Evolutionary conservation across 2,329 filamentous ascomycete genomes (phyloP).

Genomic region (Fusarium euwallaceae): DNA sequence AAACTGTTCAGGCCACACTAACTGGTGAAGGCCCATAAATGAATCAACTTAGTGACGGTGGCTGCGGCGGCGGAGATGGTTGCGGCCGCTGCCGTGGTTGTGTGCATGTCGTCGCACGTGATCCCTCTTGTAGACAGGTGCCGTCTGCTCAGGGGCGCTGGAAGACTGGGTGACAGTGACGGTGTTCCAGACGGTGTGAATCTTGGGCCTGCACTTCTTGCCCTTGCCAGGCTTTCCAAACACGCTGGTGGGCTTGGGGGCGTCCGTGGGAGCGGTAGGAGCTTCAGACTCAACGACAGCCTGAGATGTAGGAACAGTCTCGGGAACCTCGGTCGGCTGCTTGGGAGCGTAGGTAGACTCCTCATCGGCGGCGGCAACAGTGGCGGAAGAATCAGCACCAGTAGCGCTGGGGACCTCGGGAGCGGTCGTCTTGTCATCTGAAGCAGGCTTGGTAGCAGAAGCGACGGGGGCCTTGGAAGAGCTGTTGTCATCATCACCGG

Average conservation of each 20-base stretch:
- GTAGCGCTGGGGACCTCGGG: constrained; percentile 22
- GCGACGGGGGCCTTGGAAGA: constrained; percentile 23
- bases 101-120: constrained; percentile 53
- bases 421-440: constrained; percentile 26
- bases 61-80: constrained; percentile 44
- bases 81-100: constrained; percentile 48
- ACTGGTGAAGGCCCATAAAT: constrained; percentile 14
- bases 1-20: constrained; percentile 9
- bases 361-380: constrained; percentile 2
- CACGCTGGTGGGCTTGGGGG: constrained; percentile 32
- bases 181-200: constrained; percentile 59
- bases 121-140: constrained; percentile 43
- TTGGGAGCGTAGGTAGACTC: constrained; percentile 14
- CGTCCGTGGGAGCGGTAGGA: constrained; percentile 19
- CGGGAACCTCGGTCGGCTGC: constrained; percentile 12
- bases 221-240: constrained; percentile 36
- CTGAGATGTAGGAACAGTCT: constrained; percentile 23
- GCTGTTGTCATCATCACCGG: constrained; percentile 14
- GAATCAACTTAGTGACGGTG: constrained; percentile 43
- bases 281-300: constrained; percentile 33
- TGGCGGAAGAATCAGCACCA: constrained; percentile 15
- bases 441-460: constrained; percentile 26
- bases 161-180: constrained; percentile 58
- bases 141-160: constrained; percentile 34
- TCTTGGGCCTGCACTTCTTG: constrained; percentile 46